A percentile compares a stretch with the other conserved stretches of the same genome.
These are phyloP conservation scores for Aspergillus affinis DNA, from an alignment of 495 filamentous ascomycete species.

Conservation along the genomic window DNA sequence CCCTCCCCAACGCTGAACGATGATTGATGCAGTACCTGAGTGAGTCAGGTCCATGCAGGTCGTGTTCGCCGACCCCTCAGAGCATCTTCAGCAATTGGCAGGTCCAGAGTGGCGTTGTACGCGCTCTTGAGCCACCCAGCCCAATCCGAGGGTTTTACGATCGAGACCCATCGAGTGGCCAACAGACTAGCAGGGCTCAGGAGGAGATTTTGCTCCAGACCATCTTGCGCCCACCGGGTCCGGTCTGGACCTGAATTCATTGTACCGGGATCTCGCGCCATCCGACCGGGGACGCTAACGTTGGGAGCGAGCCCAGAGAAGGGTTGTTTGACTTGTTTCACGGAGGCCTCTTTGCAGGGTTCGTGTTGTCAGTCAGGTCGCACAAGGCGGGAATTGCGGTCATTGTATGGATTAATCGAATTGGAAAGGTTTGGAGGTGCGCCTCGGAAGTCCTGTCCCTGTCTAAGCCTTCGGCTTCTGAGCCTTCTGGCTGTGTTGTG, in stretches of 20 bases:
- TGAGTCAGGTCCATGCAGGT: not conserved
- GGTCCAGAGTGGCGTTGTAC: not conserved
- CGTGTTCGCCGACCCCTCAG: not conserved
- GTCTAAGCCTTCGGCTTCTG: not conserved
- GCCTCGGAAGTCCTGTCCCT: not conserved
- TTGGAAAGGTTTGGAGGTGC: not conserved
- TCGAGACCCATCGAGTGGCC: not conserved
- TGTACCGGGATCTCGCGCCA: not conserved
- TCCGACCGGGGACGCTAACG: not conserved
- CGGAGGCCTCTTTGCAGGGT: not conserved
- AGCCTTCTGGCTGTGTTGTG: not conserved
- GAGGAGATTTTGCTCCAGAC: not conserved
- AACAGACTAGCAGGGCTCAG: not conserved
- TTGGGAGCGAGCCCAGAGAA: not conserved
- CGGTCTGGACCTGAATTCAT: not conserved
- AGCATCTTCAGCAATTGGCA: not conserved
- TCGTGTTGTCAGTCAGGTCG: not conserved
- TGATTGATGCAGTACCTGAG: not conserved
- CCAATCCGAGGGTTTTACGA: not conserved
- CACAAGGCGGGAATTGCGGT: not conserved
- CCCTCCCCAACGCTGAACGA: not conserved
- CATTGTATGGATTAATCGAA: not conserved
- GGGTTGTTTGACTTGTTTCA: not conserved
- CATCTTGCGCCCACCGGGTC: not conserved
- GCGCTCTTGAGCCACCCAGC: not conserved